Evolutionary conservation across 768 basidiomycete species (phyloP).

Genomic region (Suillus sp.): DNA sequence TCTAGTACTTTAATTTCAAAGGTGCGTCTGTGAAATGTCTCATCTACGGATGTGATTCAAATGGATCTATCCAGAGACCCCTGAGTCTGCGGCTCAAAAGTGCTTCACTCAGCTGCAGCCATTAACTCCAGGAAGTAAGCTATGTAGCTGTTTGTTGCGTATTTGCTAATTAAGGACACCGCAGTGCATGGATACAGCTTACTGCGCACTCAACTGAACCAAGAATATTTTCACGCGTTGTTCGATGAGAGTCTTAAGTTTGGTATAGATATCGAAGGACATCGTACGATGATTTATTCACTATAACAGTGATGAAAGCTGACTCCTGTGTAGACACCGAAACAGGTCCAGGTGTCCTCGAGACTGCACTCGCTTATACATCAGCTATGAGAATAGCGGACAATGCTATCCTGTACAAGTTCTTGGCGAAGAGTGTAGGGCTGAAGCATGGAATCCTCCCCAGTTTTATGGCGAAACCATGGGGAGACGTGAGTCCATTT

Average conservation of each 20-base stretch:
- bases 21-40: slow-evolving; percentile 42
- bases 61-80: slow-evolving; percentile 62
- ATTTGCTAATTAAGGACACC: not conserved
- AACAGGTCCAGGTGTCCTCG: slow-evolving; percentile 87
- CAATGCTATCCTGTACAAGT: slow-evolving; percentile 92
- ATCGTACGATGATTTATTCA: slow-evolving; percentile 55
- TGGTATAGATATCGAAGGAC: slow-evolving; percentile 81
- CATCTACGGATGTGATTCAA: not conserved
- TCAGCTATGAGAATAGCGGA: slow-evolving; percentile 82
- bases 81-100: slow-evolving; percentile 75
- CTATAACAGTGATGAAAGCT: slow-evolving; percentile 8
- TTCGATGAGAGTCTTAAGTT: slow-evolving; percentile 77
- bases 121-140: slow-evolving; percentile 90
- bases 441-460: slow-evolving; percentile 88
- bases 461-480: slow-evolving; percentile 99
- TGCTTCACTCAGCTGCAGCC: slow-evolving; percentile 72
- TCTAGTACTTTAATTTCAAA: slow-evolving; percentile 88
- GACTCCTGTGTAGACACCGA: slow-evolving; percentile 67
- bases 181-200: slow-evolving; percentile 97
- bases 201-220: slow-evolving; percentile 86
- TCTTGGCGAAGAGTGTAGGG: slow-evolving; percentile 87
- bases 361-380: slow-evolving; percentile 87
- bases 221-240: slow-evolving; percentile 84
- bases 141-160: not conserved
- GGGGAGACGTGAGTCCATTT: slow-evolving; percentile 69